Conservation (phyloP, 441 rosid species). For the Kokia cookei region DNA sequence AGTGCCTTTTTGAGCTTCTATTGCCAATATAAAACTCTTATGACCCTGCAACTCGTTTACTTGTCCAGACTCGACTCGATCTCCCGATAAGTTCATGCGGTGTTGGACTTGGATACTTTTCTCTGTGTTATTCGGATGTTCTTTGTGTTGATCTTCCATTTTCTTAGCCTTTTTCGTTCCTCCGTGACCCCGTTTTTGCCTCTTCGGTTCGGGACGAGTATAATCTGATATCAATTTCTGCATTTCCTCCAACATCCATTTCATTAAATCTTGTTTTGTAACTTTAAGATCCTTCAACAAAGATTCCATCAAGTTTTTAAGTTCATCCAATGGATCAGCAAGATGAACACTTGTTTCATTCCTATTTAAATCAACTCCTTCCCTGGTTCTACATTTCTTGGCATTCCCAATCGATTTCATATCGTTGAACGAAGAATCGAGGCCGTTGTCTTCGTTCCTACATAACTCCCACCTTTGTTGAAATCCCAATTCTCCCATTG, state of each 20-base stretch:
- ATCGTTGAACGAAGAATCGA: constrained; percentile 40
- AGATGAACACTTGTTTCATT: constrained; percentile 18
- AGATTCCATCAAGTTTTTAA: constrained; percentile 33
- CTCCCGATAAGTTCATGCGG: constrained; percentile 10
- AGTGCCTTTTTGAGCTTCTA: constrained; percentile 32
- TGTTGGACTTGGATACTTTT: constrained; percentile 17
- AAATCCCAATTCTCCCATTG: constrained; percentile 29
- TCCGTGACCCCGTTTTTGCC: constrained; percentile 7
- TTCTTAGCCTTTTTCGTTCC: constrained; percentile 12
- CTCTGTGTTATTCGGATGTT: constrained; percentile 2
- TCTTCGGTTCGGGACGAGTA: not conserved
- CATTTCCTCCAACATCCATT: constrained; percentile 57
- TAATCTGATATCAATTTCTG: constrained; percentile 27
- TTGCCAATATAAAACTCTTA: constrained; percentile 39
- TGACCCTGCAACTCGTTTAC: constrained; percentile 22
- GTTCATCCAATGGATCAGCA: constrained; percentile 30
- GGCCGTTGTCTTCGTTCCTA: constrained; percentile 21
- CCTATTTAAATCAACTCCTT: constrained; percentile 14
- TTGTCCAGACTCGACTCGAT: constrained; percentile 13
- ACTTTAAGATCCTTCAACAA: constrained; percentile 46
- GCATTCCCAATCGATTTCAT: constrained; percentile 24
- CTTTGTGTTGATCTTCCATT: constrained; percentile 7
- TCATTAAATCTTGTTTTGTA: constrained; percentile 31
- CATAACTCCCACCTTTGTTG: constrained; percentile 50
- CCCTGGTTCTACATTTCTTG: constrained; percentile 20